Evolutionary conservation across 2,329 filamentous ascomycete species (phyloP), one percentile per base, ranked within the genome.

Genomic region (Xylogone sp.): DNA sequence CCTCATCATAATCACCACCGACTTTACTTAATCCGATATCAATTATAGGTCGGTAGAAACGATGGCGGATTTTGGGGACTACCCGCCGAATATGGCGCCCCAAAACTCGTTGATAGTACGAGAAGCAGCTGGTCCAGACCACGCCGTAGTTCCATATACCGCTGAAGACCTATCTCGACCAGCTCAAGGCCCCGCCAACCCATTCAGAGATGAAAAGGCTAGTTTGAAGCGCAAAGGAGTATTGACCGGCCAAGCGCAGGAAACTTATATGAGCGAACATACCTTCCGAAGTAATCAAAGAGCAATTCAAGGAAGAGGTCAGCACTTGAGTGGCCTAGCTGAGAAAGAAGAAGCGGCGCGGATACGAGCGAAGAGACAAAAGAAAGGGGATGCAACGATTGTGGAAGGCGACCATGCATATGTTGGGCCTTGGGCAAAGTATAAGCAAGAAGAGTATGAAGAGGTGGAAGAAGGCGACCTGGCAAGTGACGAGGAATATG

Each of bases 371-470:
- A 88, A 86, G 60, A 79, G 94, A 54, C 91, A 97, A 69, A 83
- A 76, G 59, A 97, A 94, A 65, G 94, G 94, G 45, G 85, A 93
- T 66, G 83, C 90, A 42, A 83, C 85, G 18, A 79, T 97, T 39
- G 87, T 92, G 0, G 92, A 96, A 62, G 94, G 94, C 1, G 84
- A 90, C 7, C 87, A 86, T 49, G 86, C 91, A 44, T 99, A 99
- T 69, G 81, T 96, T 34, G 95, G 95, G 0, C 95, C 94, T 0
- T 99, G 95, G 95, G 95, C 94, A 8, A 85, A 80, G 66, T 96
- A 95, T 65, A 79, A 78, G 61, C 78, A 84, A 56, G 76, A 84
- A 46, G 84, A 92, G 57, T 87, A 88, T 61, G 87, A 91, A 58
- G 81, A 88, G 53, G 84, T 89, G 18, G 83, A 82, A 53, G 83